A percentile compares a stretch with the other conserved stretches of the same genome.
Evolutionary conservation across 1,139 yeast genomes (phyloP).

Genomic region (Tardiomyces depauwii): DNA sequence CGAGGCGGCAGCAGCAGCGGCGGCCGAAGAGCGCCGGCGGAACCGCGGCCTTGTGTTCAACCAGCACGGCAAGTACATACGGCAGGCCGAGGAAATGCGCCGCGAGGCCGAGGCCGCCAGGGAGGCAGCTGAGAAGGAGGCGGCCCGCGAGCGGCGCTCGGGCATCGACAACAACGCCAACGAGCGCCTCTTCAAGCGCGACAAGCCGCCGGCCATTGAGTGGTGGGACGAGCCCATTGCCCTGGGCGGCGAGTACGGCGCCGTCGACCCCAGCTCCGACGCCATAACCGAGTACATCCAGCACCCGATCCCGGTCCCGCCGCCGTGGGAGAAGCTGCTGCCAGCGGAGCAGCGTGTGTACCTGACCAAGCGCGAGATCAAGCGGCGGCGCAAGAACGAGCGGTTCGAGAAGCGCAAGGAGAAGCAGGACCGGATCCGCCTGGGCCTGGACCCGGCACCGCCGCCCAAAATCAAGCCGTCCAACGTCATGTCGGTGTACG

Average conservation of each 20-base stretch:
- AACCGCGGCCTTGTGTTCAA: constrained; percentile 37
- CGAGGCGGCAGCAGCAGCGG: constrained; percentile 12
- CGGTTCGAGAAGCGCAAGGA: constrained; percentile 52
- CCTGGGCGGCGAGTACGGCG: constrained; percentile 19
- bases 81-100: background rate
- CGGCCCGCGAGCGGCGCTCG: constrained; percentile 1
- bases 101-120: constrained; percentile 1
- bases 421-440: constrained; percentile 59
- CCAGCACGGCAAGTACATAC: constrained; percentile 43
- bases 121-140: constrained; percentile 1
- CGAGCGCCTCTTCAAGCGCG: constrained; percentile 39
- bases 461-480: constrained; percentile 76
- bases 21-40: constrained; percentile 17
- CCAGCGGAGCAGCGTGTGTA: constrained; percentile 36
- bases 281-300: constrained; percentile 58
- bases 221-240: constrained; percentile 64
- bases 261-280: constrained; percentile 27
- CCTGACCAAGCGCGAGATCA: constrained; percentile 67
- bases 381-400: constrained; percentile 59
- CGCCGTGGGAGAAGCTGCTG: constrained; percentile 43
- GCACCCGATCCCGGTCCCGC: constrained; percentile 62
- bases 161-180: constrained; percentile 38
- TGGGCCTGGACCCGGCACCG: constrained; percentile 80
- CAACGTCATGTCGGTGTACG: constrained; percentile 73
- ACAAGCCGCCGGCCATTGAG: constrained; percentile 50